phyloP scores from a whole-genome alignment of 305 asterid species.

The Fraxinus ornus region DNA sequence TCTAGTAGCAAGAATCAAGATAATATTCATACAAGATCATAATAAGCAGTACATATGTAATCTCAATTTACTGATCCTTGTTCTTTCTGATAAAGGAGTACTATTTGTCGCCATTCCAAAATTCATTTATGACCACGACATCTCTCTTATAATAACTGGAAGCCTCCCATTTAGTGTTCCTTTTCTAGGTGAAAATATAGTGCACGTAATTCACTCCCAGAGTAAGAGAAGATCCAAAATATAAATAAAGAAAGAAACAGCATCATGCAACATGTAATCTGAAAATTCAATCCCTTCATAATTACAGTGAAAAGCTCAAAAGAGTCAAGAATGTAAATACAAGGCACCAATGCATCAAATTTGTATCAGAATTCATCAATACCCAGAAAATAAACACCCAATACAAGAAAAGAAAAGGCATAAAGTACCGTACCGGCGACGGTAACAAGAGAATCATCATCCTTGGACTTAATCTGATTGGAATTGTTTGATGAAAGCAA shows the following conservation, averaged over 20 bases:
- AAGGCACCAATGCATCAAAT: not conserved
- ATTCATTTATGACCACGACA: not conserved
- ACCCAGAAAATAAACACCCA: not conserved
- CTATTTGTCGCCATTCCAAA: not conserved
- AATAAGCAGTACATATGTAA: not conserved
- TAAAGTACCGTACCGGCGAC: constrained; percentile 47
- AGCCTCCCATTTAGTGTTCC: not conserved
- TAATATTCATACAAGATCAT: not conserved
- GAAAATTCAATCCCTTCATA: not conserved
- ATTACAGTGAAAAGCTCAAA: not conserved
- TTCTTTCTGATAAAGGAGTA: not conserved
- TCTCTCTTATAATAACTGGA: not conserved
- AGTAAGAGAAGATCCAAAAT: not conserved
- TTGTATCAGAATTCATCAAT: not conserved
- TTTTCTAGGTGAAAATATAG: not conserved
- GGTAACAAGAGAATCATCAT: constrained; percentile 71
- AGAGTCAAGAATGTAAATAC: not conserved
- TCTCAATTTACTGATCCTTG: not conserved
- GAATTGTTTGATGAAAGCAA: constrained; percentile 30
- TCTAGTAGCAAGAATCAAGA: not conserved
- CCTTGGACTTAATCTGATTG: constrained; percentile 61
- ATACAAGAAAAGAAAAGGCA: not conserved
- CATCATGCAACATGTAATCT: not conserved
- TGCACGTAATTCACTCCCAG: not conserved
- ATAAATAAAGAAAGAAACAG: too few relatives aligned